Conservation (phyloP, 192 early-diverging fungal species). For the Neocallimastix lanati region DNA sequence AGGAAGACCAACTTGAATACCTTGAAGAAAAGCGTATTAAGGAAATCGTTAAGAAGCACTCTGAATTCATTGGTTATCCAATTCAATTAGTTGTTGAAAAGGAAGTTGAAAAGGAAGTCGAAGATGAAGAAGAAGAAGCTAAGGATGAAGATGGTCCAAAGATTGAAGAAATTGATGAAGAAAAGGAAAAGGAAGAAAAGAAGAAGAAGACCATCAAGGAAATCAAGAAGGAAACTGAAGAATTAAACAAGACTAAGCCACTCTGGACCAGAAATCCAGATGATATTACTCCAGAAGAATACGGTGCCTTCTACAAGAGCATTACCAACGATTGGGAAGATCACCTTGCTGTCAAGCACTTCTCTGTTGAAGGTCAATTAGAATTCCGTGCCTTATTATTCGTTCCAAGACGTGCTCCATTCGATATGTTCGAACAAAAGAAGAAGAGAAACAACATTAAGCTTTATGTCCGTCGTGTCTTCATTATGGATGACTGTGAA, state of each 20-base stretch:
- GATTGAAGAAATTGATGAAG: constrained; percentile 45
- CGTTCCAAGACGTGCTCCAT: constrained; percentile 88
- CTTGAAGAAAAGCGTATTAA: constrained; percentile 98
- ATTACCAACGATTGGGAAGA: constrained; percentile 99
- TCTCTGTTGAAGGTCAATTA: constrained; percentile 97
- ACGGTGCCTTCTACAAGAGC: constrained; percentile 95
- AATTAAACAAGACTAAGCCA: constrained; percentile 97
- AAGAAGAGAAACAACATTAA: constrained; percentile 99
- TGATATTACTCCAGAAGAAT: constrained; percentile 89
- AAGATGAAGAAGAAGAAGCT: constrained; percentile 58
- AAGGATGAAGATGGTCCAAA: background rate
- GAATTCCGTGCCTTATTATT: constrained; percentile 99
- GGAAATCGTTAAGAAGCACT: constrained; percentile 99
- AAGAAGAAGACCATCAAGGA: constrained; percentile 72
- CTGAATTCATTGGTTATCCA: constrained; percentile 98
- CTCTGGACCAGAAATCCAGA: constrained; percentile 99
- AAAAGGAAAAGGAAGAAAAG: constrained; percentile 46
- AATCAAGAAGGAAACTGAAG: constrained; percentile 65
- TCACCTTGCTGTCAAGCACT: constrained; percentile 93
- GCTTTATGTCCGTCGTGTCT: constrained; percentile 98
- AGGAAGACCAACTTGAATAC: constrained; percentile 97
- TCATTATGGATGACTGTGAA: constrained; percentile 99
- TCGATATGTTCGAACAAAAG: constrained; percentile 94
- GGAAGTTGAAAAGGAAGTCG: constrained; percentile 96
- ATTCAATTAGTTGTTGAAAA: constrained; percentile 92